A percentile compares a stretch with the other conserved stretches of the same genome.
Conservation (phyloP, 768 basidiomycete genomes). For the Suillus fuscotomentosus region DNA sequence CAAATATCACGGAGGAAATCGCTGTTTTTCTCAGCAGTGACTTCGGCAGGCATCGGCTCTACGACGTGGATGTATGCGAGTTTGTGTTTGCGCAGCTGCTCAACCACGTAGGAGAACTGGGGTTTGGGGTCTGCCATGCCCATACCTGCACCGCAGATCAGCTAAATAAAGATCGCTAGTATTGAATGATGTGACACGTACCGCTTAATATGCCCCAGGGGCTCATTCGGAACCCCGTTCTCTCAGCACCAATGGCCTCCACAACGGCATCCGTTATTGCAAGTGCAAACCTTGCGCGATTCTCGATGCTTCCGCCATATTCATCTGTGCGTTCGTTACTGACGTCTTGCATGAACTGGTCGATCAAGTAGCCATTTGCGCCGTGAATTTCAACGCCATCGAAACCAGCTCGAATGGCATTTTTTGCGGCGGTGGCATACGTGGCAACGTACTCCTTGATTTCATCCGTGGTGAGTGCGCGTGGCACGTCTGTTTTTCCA, state of each 20-base stretch:
- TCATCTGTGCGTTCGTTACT: constrained; percentile 59
- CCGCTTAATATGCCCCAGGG: constrained; percentile 44
- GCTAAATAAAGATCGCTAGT: constrained; percentile 9
- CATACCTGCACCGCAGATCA: constrained; percentile 38
- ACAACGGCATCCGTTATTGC: constrained; percentile 54
- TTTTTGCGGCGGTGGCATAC: constrained; percentile 33
- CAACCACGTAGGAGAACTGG: constrained; percentile 50
- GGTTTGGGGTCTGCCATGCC: constrained; percentile 53
- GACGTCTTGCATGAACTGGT: constrained; percentile 63
- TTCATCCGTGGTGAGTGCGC: constrained; percentile 26
- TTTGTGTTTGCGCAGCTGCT: constrained; percentile 33
- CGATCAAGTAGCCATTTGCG: constrained; percentile 46
- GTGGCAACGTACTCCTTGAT: constrained; percentile 30
- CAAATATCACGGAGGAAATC: constrained; percentile 48
- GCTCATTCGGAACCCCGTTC: constrained; percentile 53
- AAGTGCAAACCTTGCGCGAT: constrained; percentile 53
- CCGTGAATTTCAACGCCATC: constrained; percentile 46
- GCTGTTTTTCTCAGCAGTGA: constrained; percentile 28
- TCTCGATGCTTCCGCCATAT: constrained; percentile 68
- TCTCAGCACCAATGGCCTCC: constrained; percentile 50
- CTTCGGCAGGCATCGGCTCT: constrained; percentile 32
- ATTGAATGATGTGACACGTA: background rate
- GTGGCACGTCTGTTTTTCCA: constrained; percentile 13
- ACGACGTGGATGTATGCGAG: constrained; percentile 54
- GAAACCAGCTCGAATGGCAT: constrained; percentile 40